Conservation (phyloP, 805 yeast species). For the Torulaspora quercuum region DNA sequence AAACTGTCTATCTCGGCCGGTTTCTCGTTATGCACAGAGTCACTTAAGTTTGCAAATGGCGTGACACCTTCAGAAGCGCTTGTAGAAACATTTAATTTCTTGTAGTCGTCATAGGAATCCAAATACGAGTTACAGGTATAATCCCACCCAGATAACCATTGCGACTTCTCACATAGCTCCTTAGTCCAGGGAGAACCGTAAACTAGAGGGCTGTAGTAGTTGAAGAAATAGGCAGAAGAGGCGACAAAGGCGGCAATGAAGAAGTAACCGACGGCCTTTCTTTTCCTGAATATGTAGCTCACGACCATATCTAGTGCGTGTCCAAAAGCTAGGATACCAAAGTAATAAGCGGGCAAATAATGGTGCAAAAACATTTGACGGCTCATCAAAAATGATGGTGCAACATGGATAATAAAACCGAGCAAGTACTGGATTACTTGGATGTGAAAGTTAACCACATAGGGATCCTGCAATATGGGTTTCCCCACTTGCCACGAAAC, state of each 20-base stretch:
- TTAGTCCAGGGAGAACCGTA: constrained; percentile 82
- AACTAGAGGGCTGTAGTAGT: constrained; percentile 63
- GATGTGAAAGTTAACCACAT: constrained; percentile 60
- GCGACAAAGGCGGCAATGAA: constrained; percentile 48
- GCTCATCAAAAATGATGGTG: constrained; percentile 82
- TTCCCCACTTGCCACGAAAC: constrained; percentile 66
- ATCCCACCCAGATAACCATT: constrained; percentile 74
- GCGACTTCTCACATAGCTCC: constrained; percentile 57
- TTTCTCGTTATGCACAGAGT: constrained; percentile 14
- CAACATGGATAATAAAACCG: constrained; percentile 71
- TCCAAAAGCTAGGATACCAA: constrained; percentile 75
- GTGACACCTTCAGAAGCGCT: constrained; percentile 12
- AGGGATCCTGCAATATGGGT: constrained; percentile 46
- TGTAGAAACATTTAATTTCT: constrained; percentile 14
- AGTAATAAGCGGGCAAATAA: constrained; percentile 88
- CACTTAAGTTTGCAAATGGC: constrained; percentile 10
- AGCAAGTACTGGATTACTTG: constrained; percentile 58
- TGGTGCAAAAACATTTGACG: constrained; percentile 93
- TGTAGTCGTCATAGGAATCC: constrained; percentile 31
- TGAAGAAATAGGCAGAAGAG: constrained; percentile 52
- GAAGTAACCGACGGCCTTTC: constrained; percentile 44
- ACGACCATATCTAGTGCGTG: constrained; percentile 57
- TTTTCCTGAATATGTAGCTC: constrained; percentile 42
- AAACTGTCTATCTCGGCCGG: constrained; percentile 13
- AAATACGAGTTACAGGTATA: constrained; percentile 67